Conservation (phyloP, 192 early-diverging fungal species). For the Phycomyces blakesleeanus region DNA sequence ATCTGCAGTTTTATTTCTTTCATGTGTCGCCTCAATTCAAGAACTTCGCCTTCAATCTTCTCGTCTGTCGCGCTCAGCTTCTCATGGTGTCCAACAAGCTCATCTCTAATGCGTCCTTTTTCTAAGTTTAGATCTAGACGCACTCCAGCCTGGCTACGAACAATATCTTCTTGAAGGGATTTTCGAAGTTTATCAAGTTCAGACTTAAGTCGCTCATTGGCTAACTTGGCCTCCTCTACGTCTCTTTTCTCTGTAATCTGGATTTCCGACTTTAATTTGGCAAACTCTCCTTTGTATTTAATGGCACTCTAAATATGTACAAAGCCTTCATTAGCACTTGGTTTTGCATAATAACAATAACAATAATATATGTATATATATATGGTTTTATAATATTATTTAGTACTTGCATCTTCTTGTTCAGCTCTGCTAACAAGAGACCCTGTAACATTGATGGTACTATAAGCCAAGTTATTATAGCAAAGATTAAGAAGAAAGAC, state of each 20-base stretch:
- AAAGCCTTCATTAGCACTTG: not conserved
- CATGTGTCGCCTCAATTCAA: slow-evolving; percentile 76
- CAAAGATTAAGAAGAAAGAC: no score
- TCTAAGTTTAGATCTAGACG: slow-evolving; percentile 85
- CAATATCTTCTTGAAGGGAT: slow-evolving; percentile 77
- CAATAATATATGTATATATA: not conserved
- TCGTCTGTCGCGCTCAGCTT: slow-evolving; percentile 84
- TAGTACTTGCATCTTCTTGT: slow-evolving; percentile 58
- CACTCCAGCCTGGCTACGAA: slow-evolving; percentile 78
- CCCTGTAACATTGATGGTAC: slow-evolving; percentile 53
- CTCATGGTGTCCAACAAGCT: slow-evolving; percentile 76
- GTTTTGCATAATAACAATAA: not conserved
- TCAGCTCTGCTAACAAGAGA: slow-evolving; percentile 77
- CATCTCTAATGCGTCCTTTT: slow-evolving; percentile 85
- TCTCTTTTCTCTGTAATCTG: slow-evolving; percentile 90
- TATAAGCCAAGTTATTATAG: slow-evolving; percentile 14
- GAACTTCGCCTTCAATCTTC: slow-evolving; percentile 86
- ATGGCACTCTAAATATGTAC: slow-evolving; percentile 56
- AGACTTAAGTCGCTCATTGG: slow-evolving; percentile 71
- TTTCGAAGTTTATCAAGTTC: slow-evolving; percentile 86
- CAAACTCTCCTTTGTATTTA: slow-evolving; percentile 86
- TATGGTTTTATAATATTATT: not conserved
- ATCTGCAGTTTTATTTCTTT: slow-evolving; percentile 86
- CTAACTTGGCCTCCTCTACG: slow-evolving; percentile 74
- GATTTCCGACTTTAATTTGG: slow-evolving; percentile 82